phyloP scores from a whole-genome alignment of 805 yeast species.

The Candida hungchunana region DNA sequence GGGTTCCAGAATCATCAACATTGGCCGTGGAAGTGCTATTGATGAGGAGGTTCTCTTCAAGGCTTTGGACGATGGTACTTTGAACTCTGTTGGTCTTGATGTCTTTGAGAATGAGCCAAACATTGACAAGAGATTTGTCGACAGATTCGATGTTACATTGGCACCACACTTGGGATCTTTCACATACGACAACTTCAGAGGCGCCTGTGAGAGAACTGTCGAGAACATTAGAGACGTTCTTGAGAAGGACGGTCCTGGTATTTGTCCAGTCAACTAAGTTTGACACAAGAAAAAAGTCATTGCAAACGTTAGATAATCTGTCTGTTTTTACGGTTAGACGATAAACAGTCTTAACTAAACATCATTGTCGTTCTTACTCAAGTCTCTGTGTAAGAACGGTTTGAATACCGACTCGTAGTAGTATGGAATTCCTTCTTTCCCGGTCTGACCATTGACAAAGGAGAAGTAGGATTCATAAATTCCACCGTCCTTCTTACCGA shows the following conservation, averaged over 20 bases:
- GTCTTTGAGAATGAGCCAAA: conserved; percentile 64
- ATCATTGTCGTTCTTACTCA: conserved; percentile 20
- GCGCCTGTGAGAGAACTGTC: conserved; percentile 50
- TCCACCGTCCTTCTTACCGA: conserved; percentile 79
- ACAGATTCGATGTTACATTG: conserved; percentile 59
- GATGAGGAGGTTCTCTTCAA: conserved; percentile 58
- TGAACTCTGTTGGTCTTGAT: conserved; percentile 68
- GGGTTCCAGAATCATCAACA: conserved; percentile 61
- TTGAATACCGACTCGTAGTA: conserved; percentile 19
- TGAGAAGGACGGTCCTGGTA: conserved; percentile 12
- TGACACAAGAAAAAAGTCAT: neutral
- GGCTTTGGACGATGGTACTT: conserved; percentile 55
- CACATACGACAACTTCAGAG: conserved; percentile 50
- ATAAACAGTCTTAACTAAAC: conserved; percentile 5
- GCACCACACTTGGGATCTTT: conserved; percentile 75
- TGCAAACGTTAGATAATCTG: no score
- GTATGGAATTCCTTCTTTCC: conserved; percentile 56
- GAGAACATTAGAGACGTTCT: conserved; percentile 36
- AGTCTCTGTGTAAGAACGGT: conserved; percentile 22
- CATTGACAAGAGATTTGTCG: conserved; percentile 44
- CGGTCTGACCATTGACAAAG: conserved; percentile 43
- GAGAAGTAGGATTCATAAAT: conserved; percentile 75
- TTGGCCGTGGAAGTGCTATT: conserved; percentile 68
- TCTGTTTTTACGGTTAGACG: no score
- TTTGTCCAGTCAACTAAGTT: conserved; percentile 13